phyloP scores from a whole-genome alignment of 768 basidiomycete species.

The Lactifluus piperatus region DNA sequence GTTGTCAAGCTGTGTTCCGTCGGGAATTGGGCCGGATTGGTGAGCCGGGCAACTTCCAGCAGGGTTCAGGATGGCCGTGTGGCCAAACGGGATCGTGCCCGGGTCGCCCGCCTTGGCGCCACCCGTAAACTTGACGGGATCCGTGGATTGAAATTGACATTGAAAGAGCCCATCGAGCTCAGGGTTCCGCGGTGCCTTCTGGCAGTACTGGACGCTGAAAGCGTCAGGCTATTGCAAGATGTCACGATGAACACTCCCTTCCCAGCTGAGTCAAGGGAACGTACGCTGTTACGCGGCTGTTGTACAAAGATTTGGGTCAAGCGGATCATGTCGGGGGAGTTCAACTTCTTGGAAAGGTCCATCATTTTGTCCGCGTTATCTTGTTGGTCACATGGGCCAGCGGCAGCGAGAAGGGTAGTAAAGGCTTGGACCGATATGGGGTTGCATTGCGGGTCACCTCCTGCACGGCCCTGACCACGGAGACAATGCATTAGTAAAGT shows the following conservation, averaged over 20 bases:
- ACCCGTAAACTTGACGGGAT: conserved; percentile 38
- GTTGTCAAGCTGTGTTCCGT: conserved; percentile 37
- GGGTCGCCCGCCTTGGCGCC: conserved; percentile 33
- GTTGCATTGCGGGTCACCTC: conserved; percentile 51
- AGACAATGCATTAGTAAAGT: not conserved
- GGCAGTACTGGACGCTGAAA: conserved; percentile 42
- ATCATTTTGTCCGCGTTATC: conserved; percentile 42
- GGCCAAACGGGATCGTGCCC: conserved; percentile 49
- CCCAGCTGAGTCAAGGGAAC: conserved; percentile 18
- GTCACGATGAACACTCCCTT: not conserved
- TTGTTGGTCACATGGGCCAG: conserved; percentile 35
- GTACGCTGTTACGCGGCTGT: conserved; percentile 48
- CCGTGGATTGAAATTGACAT: conserved; percentile 45
- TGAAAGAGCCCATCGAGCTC: conserved; percentile 51
- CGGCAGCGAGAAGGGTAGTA: conserved; percentile 48
- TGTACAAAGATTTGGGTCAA: conserved; percentile 46
- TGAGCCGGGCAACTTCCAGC: conserved; percentile 45
- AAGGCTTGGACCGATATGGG: conserved; percentile 47
- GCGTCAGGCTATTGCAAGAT: conserved; percentile 31
- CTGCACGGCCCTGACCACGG: conserved; percentile 37
- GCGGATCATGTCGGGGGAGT: conserved; percentile 40
- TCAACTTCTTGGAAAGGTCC: conserved; percentile 40
- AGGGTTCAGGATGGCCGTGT: conserved; percentile 32
- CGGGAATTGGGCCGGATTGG: conserved; percentile 38
- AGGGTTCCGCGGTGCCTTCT: conserved; percentile 40